Evolutionary conservation across 768 basidiomycete species (phyloP).

Genomic region (Calocera viscosa): DNA sequence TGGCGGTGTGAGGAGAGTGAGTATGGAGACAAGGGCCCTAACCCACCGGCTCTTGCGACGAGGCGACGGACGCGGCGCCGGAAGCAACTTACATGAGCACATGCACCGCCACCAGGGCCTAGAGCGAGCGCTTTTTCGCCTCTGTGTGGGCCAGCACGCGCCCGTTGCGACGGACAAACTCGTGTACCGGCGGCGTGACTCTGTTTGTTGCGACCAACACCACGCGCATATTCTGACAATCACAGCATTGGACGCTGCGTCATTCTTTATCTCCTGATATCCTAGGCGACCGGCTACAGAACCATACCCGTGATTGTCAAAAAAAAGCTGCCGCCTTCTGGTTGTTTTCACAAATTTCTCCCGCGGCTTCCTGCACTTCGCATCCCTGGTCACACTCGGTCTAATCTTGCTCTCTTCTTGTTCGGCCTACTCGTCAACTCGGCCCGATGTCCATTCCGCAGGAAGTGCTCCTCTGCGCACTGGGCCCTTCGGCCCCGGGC

Average conservation of each 20-base stretch:
- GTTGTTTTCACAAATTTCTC: not conserved
- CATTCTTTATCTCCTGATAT: not conserved
- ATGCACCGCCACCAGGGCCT: no score
- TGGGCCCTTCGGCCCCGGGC: constrained; percentile 37
- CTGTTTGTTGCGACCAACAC: not conserved
- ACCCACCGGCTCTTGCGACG: no score
- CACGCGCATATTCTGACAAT: not conserved
- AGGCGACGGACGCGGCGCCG: no score
- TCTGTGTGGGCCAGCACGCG: no score
- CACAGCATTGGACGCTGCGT: not conserved
- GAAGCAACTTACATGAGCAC: no score
- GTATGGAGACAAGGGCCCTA: no score
- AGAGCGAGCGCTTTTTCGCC: no score
- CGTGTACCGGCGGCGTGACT: no score
- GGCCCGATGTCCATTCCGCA: constrained; percentile 25
- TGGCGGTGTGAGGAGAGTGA: no score
- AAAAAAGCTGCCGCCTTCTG: not conserved
- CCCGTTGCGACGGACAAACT: no score
- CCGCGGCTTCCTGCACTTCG: not conserved
- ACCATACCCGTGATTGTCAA: no score
- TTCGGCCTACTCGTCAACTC: not conserved
- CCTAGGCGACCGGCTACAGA: not conserved
- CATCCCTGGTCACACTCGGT: not conserved
- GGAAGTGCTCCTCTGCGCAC: constrained; percentile 54
- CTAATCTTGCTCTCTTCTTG: not conserved